Conservation (phyloP, 495 filamentous ascomycete species). For the Xylaria longipes region DNA sequence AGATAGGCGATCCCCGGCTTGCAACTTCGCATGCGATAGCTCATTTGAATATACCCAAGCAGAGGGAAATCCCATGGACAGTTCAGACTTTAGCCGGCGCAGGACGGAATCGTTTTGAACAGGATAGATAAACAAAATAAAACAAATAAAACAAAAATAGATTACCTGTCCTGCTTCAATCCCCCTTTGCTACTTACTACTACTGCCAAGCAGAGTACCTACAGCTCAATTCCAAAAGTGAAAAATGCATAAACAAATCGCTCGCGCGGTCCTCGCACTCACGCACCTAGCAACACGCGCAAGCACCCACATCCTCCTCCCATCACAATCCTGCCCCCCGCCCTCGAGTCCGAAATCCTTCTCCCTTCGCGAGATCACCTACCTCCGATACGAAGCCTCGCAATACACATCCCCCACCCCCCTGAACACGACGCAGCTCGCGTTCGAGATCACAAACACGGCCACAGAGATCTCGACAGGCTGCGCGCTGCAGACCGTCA, state of each 20-base stretch:
- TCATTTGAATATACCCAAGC: not conserved
- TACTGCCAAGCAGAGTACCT: not conserved
- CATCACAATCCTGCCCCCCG: not conserved
- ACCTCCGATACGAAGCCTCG: slow-evolving; percentile 24
- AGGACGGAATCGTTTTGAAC: not conserved
- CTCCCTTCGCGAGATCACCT: slow-evolving; percentile 17
- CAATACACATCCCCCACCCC: not conserved
- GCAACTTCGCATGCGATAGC: not conserved
- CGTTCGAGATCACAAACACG: slow-evolving; percentile 31
- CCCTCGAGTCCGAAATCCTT: slow-evolving; percentile 26
- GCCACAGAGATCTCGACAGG: slow-evolving; percentile 30
- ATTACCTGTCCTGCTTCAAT: not conserved
- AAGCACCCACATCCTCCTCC: not conserved
- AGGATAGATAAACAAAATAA: not conserved
- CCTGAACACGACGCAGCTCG: slow-evolving; percentile 34
- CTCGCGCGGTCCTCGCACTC: not conserved
- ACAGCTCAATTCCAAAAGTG: not conserved
- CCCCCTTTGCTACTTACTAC: not conserved
- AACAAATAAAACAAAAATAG: not conserved
- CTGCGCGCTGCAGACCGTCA: slow-evolving; percentile 26
- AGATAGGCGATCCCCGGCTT: not conserved
- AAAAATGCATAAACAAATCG: not conserved
- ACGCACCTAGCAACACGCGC: not conserved
- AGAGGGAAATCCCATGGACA: not conserved
- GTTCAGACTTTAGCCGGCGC: slow-evolving; percentile 17